phyloP scores from a whole-genome alignment of 768 basidiomycete genomes.

The Leccinellum luteum region DNA sequence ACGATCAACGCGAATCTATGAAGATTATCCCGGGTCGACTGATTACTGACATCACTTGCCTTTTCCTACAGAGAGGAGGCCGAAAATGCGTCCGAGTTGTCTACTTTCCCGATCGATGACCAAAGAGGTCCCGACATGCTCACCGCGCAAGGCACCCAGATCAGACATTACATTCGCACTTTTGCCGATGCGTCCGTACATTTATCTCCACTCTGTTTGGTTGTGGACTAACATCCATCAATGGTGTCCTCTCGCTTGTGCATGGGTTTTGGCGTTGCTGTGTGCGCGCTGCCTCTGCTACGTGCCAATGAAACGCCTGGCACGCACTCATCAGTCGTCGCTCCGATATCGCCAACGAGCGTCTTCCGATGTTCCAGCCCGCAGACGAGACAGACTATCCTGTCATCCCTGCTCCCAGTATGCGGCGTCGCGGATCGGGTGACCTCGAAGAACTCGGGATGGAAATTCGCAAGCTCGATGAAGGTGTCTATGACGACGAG shows the following conservation, averaged over 20 bases:
- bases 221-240: not conserved
- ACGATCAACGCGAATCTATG: not conserved
- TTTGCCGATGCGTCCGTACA: slow-evolving; percentile 74
- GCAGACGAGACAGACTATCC: slow-evolving; percentile 31
- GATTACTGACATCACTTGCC: not conserved
- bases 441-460: slow-evolving; percentile 48
- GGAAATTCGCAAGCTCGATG: slow-evolving; percentile 66
- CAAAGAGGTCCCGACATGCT: slow-evolving; percentile 54
- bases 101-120: slow-evolving; percentile 34
- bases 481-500: slow-evolving; percentile 47
- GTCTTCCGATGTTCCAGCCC: slow-evolving; percentile 57
- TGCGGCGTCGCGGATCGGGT: slow-evolving; percentile 45
- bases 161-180: slow-evolving; percentile 59
- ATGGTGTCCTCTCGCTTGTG: not conserved
- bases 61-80: slow-evolving; percentile 60
- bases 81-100: slow-evolving; percentile 72
- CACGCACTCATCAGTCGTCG: slow-evolving; percentile 48
- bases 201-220: not conserved
- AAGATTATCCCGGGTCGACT: not conserved
- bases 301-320: not conserved
- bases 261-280: not conserved
- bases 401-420: slow-evolving; percentile 61
- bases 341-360: slow-evolving; percentile 72
- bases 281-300: not conserved
- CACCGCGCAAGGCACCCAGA: slow-evolving; percentile 56